Base-by-base conservation (phyloP, 2,329 filamentous ascomycete species). In the Chaetomium olivaceum region DNA sequence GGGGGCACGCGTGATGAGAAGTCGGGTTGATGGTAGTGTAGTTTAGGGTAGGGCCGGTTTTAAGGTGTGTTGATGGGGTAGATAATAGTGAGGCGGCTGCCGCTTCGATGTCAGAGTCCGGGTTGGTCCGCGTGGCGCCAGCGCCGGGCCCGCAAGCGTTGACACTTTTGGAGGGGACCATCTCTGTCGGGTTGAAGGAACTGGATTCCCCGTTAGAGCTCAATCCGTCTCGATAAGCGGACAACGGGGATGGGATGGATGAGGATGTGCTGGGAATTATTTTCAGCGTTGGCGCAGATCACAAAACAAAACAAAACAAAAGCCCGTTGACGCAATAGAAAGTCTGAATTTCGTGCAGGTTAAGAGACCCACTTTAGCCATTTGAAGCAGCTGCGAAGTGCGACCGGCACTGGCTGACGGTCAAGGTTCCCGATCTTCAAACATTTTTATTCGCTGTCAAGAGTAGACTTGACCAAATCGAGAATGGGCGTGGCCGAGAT, bases 261-360 rank as follows among this genome's bases (percentile, higher is more conserved):
- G 9, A 12, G 57, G 11, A 25, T 29, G 43, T 29, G 36, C 3
- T 52, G 29, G 23, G n/a, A 29, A 9, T 23, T 21, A 51, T 23
- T 50, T 39, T 7, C 29, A 19, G 19, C 7, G 4, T 7, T 19
- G 39, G 16, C 7, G 16, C 19, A 19, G 54, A 33, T 8, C 14
- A 11, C 4, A 33, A 33, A 11, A 14, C 19, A 56, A 11, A 6
- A 21, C 9, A 19, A 29, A 1, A 8, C 11, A 29, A 9, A 7
- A 21, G 8, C 12, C 16, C 3, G 51, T 58, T 63, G 43, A 63
- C 51, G 61, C 61, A 63, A 63, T 27, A 48, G 39, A 8, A 36
- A 25, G 52, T 51, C 29, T 14, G 39, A 14, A 63, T 63, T 43
- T 56, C 58, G 58, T 59, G 55, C 5, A 29, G 29, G 21, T 14